Conservation (phyloP, 2,329 filamentous ascomycete species). For the Aspergillus pseudotamarii region DNA sequence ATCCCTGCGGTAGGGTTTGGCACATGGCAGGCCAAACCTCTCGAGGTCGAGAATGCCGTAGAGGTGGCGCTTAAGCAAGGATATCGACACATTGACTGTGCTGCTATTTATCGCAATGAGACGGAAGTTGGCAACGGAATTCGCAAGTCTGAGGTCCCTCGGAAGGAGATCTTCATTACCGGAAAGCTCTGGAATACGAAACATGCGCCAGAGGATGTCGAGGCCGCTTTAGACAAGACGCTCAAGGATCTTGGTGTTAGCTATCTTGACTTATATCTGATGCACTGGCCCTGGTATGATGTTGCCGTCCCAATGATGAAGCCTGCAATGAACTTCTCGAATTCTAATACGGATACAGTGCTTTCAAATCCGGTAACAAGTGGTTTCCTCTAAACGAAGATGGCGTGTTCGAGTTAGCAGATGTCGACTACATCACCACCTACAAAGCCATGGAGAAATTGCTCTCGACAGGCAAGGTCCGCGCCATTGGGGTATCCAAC, state of each 20-base stretch:
- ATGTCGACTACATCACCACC: slow-evolving; percentile 42
- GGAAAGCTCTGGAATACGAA: slow-evolving; percentile 83
- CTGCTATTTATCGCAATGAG: slow-evolving; percentile 78
- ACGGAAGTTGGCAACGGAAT: slow-evolving; percentile 68
- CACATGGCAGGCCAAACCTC: slow-evolving; percentile 75
- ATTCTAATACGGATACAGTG: slow-evolving; percentile 9
- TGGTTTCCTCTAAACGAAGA: slow-evolving; percentile 28
- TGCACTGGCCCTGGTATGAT: slow-evolving; percentile 55
- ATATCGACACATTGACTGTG: slow-evolving; percentile 53
- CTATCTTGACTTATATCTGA: slow-evolving; percentile 71
- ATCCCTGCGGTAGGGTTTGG: slow-evolving; percentile 69
- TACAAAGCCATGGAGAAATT: slow-evolving; percentile 63
- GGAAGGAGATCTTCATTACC: slow-evolving; percentile 70
- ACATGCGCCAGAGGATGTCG: slow-evolving; percentile 64
- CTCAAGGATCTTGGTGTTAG: slow-evolving; percentile 64
- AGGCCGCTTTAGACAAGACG: slow-evolving; percentile 62
- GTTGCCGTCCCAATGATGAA: not conserved
- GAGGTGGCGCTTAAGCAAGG: slow-evolving; percentile 68
- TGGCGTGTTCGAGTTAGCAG: slow-evolving; percentile 25
- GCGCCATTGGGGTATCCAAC: slow-evolving; percentile 71
- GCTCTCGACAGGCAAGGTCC: slow-evolving; percentile 59
- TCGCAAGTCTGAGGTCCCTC: slow-evolving; percentile 64
- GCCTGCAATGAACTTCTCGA: too few species aligned
- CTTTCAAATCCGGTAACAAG: slow-evolving; percentile 24
- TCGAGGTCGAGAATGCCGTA: slow-evolving; percentile 71